Evolutionary conservation across 2,329 filamentous ascomycete species (phyloP).

Genomic region (Niveomyces coronatus): DNA sequence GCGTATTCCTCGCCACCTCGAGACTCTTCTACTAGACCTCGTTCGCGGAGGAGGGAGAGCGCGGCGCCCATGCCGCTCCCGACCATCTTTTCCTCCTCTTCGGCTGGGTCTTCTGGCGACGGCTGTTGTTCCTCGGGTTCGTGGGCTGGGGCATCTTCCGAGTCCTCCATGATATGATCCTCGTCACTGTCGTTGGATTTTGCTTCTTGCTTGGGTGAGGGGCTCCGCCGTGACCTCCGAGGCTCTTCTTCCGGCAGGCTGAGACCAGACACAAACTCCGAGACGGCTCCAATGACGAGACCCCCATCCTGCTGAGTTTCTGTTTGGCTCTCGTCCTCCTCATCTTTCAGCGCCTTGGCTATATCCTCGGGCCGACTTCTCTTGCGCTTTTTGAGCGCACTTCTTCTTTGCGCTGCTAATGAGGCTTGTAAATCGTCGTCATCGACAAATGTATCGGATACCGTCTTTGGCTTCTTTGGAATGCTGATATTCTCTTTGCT

Average conservation of each 20-base stretch:
- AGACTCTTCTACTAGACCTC: constrained; percentile 63
- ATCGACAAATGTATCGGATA: constrained; percentile 66
- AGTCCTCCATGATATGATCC: constrained; percentile 36
- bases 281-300: constrained; percentile 89
- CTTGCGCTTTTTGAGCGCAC: constrained; percentile 85
- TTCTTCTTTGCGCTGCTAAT: constrained; percentile 70
- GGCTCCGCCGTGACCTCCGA: constrained; percentile 39
- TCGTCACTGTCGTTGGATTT: constrained; percentile 19
- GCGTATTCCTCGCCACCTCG: constrained; percentile 54
- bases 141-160: constrained; percentile 24
- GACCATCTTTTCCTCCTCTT: constrained; percentile 74
- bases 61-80: constrained; percentile 72
- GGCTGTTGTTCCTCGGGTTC: constrained; percentile 22
- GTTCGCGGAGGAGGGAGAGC: constrained; percentile 71
- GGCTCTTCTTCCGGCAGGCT: constrained; percentile 53
- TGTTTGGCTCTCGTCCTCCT: constrained; percentile 44
- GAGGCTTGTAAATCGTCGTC: constrained; percentile 88
- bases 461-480: constrained; percentile 51
- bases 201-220: constrained; percentile 23
- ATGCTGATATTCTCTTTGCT: constrained; percentile 33
- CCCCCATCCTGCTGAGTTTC: constrained; percentile 37
- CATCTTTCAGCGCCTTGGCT: constrained; percentile 64
- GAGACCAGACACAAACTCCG: constrained; percentile 84
- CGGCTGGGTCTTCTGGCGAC: constrained; percentile 27
- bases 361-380: constrained; percentile 78